phyloP scores from a whole-genome alignment of 176 grass and related monocot genomes.

The Carex pumila region DNA sequence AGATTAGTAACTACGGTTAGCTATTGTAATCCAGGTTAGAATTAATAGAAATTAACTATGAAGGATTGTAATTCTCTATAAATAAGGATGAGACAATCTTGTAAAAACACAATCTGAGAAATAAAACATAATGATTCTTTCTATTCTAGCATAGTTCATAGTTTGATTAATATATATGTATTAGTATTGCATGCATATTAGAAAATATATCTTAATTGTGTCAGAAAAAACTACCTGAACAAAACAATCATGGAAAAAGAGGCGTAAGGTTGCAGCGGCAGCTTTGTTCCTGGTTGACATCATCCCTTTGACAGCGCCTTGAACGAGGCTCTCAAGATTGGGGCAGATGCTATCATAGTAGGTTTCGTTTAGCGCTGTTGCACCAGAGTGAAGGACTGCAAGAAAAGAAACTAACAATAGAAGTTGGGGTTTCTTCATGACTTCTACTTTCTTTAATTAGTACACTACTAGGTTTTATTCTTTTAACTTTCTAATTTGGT shows the following conservation, averaged over 20 bases:
- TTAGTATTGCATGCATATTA: not conserved
- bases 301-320: constrained; percentile 42
- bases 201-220: not conserved
- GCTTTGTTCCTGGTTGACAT: constrained; percentile 32
- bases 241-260: constrained; percentile 24
- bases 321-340: constrained; percentile 54
- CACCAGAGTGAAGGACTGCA: not conserved
- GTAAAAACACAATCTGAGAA: too few species aligned
- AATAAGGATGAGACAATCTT: too few species aligned
- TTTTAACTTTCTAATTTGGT: not conserved
- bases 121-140: too few species aligned
- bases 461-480: not conserved
- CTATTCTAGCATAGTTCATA: too few species aligned
- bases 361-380: constrained; percentile 28
- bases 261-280: not conserved
- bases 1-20: too few species aligned
- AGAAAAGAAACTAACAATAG: not conserved
- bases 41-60: too few species aligned
- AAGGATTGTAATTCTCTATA: too few species aligned
- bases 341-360: constrained; percentile 61
- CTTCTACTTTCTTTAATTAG: not conserved
- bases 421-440: not conserved
- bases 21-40: too few species aligned
- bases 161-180: not conserved
- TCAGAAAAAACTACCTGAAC: not conserved